Conservation (phyloP, 2,329 filamentous ascomycete species). For the Trichoderma breve region DNA sequence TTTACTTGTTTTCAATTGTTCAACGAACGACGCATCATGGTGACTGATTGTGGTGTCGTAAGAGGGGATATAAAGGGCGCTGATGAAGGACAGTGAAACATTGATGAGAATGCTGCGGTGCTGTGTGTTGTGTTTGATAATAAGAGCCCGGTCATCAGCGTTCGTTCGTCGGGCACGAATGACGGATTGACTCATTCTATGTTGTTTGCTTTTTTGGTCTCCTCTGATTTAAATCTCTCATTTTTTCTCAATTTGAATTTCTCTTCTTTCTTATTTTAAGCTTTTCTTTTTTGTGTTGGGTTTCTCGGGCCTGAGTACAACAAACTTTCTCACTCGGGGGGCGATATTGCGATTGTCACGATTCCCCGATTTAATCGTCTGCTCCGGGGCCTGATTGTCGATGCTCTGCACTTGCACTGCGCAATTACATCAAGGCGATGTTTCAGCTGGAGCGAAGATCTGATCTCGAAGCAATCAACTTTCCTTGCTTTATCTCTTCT, state of each 20-base stretch:
- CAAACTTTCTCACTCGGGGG: not conserved
- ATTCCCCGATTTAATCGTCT: not conserved
- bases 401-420: not conserved
- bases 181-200: not conserved
- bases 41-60: not conserved
- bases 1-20: not conserved
- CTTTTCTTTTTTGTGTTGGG: not conserved
- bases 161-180: conserved; percentile 3
- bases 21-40: not conserved
- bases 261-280: not conserved
- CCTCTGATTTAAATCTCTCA: no score
- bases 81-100: conserved; percentile 2
- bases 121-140: not conserved
- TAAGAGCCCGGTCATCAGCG: not conserved
- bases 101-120: not conserved
- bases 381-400: not conserved
- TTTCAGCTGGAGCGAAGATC: not conserved
- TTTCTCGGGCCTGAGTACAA: not conserved
- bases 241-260: not conserved
- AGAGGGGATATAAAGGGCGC: not conserved
- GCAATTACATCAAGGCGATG: not conserved
- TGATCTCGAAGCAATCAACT: not conserved
- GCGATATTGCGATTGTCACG: not conserved
- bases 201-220: not conserved
- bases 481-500: not conserved